These are phyloP conservation scores for Tephrocybe sp. DNA, from an alignment of 768 basidiomycete species.

Conservation along the genomic window DNA sequence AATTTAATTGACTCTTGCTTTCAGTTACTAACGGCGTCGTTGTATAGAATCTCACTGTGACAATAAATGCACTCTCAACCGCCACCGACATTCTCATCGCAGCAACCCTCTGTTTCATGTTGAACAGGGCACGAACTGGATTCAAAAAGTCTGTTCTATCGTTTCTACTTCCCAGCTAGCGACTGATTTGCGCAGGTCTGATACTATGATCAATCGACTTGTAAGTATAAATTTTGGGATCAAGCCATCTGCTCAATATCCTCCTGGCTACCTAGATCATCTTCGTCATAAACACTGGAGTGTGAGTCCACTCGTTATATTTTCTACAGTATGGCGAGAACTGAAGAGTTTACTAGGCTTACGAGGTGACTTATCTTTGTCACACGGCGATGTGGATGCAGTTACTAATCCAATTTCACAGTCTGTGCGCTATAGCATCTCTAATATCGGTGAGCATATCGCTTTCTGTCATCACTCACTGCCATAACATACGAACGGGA, in stretches of 20 bases:
- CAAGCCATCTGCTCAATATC: not conserved
- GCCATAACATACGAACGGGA: not conserved
- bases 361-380: not conserved
- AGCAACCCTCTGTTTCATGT: slow-evolving; percentile 37
- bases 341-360: not conserved
- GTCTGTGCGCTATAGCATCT: slow-evolving; percentile 44
- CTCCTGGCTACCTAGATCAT: slow-evolving; percentile 32
- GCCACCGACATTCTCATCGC: slow-evolving; percentile 48
- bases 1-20: slow-evolving; percentile 4
- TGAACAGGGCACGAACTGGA: slow-evolving; percentile 46
- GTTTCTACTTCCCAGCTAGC: not conserved
- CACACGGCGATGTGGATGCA: too few relatives aligned
- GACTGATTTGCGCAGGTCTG: slow-evolving; percentile 27
- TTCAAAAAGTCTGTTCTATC: slow-evolving; percentile 38
- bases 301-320: slow-evolving; percentile 25
- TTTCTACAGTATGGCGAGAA: not conserved
- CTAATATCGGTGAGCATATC: slow-evolving; percentile 35
- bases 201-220: slow-evolving; percentile 47
- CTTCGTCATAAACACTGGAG: slow-evolving; percentile 49
- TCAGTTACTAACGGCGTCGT: not conserved
- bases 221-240: slow-evolving; percentile 18
- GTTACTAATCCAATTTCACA: slow-evolving; percentile 7
- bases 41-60: slow-evolving; percentile 38
- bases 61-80: slow-evolving; percentile 48
- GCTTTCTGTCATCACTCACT: not conserved